Evolutionary conservation across 345 rosid genomes (phyloP), one percentile per base, ranked within the genome.

Genomic region (Mercurialis annua): DNA sequence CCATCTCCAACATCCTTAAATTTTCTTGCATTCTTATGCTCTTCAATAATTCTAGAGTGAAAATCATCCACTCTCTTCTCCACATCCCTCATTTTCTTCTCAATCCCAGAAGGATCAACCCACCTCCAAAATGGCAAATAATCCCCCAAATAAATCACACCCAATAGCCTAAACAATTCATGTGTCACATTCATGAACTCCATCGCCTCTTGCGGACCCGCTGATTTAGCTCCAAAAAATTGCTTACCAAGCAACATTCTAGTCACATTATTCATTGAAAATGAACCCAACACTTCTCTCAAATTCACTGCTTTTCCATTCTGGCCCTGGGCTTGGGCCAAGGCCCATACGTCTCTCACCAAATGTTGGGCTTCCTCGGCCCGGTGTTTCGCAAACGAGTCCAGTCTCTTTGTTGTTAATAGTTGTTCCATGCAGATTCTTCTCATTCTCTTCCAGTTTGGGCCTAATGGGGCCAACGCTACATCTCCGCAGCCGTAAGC

Each of bases 231-330:
- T 12, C 98, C 96, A 44, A 90, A 89, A 18, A 82, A 93, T 24
- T 89, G 98, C 73, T 83, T 89, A 12, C 97, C 96, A 2, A 86
- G 46, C 74, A 93, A 74, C 98, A 93, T 90, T 44, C 96, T 69
- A 0, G 98, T 89, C 78, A 90, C 97, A 24, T 93, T 89, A 81
- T 90, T 93, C 97, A 90, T 90, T 0, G 97, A 90, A 71, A 90
- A 89, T 6, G 81, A 96, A 36, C 94, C 94, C 78, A 90, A 70
- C 11, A 87, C 90, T 57, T 89, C 90, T 65, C 90, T 85, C 71
- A 93, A 73, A 67, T 86, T 86, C 29, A 89, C 83, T 0, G 83
- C 73, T 69, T 76, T 81, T n/a, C 65, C 81, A 0, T 23, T 59
- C 52, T 70, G 29, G 30, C 85, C 70, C 24, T 16, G 58, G 47